A percentile compares a stretch with the other conserved stretches of the same genome.
phyloP scores from a whole-genome alignment of 352 stramenopile species.

The Pythium guiyangense region DNA sequence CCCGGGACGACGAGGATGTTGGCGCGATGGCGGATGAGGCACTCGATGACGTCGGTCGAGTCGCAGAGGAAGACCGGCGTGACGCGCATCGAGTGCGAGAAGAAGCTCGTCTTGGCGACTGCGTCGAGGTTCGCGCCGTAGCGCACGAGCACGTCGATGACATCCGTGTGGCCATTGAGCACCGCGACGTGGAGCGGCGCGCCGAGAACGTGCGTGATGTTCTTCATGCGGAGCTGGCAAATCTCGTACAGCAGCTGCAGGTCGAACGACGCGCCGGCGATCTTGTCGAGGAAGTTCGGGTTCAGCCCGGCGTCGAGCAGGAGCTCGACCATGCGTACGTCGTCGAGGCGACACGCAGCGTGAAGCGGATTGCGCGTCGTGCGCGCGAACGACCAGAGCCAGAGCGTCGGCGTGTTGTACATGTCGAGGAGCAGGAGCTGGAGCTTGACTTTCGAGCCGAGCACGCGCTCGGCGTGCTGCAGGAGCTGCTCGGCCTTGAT shows the following conservation, averaged over 20 bases:
- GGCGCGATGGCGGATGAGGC: conserved; percentile 53
- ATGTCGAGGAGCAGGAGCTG: conserved; percentile 62
- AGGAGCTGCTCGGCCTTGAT: conserved; percentile 36
- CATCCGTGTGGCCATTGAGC: conserved; percentile 51
- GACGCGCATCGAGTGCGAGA: conserved; percentile 58
- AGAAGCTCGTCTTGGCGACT: conserved; percentile 57
- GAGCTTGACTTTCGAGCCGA: conserved; percentile 58
- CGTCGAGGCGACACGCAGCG: conserved; percentile 53
- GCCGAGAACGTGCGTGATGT: conserved; percentile 62
- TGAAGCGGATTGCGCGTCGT: conserved; percentile 71
- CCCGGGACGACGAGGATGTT: conserved; percentile 70
- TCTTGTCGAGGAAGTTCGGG: conserved; percentile 79
- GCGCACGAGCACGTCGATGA: conserved; percentile 56
- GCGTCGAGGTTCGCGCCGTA: conserved; percentile 58
- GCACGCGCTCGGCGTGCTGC: conserved; percentile 40
- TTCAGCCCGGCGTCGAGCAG: conserved; percentile 60
- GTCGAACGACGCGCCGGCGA: conserved; percentile 50
- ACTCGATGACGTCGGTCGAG: conserved; percentile 60
- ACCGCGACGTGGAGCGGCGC: conserved; percentile 68
- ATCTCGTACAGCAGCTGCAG: conserved; percentile 65
- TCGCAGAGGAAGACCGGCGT: conserved; percentile 72
- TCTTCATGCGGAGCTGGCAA: conserved; percentile 55
- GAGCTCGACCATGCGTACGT: conserved; percentile 49
- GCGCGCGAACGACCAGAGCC: conserved; percentile 64
- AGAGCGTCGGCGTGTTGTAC: conserved; percentile 61